Evolutionary conservation across 2,329 filamentous ascomycete genomes (phyloP), one percentile per base, ranked within the genome.

Genomic region (Aspergillus chevalieri): DNA sequence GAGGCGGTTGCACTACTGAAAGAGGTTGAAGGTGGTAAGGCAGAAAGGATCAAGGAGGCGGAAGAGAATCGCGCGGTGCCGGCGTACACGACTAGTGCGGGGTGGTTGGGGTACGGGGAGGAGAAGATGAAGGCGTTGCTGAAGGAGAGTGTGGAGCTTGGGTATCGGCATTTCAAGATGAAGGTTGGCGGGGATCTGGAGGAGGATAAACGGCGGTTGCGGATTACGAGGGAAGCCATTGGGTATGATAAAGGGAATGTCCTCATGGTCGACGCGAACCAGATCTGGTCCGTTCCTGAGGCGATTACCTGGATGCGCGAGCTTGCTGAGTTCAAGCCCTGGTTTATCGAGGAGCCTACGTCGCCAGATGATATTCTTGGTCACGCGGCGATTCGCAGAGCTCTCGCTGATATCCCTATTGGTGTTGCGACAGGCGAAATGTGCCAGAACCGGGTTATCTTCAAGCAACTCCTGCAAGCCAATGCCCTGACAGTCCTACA

Each of bases 331-430:
- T 95, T 90, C 75, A 86, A 87, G 55, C 67, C 67, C 24, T 93
- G 89, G 87, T 95, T 95, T 74, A 95, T 95, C 65, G 90, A 95
- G 74, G 90, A 95, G 78, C 90, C 90, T 2, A 95, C 90, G 12
- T 89, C 84, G 19, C 90, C 90, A 10, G 90, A 95, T 64, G 90
- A 95, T 67, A 84, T 95, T 51, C 83, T 93, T 48, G 90, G 90
- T 51, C 90, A 95, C 78, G 88, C 87, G 65, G 85, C 87, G 3
- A 84, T 95, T 61, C 83, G 87, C 46, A 85, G 92, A 53, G 89
- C 89, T 3, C 82, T 95, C 9, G 79, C 80, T 33, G 61, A 70
- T 51, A 73, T 67, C 8, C 67, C 69, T 0, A 89, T 95, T 60
- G 88, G 88, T 51, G 90, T 95, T 4, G 90, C 90, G 6, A 95